phyloP scores from a whole-genome alignment of 2,329 filamentous ascomycete genomes.

The Aspergillus aculeatus region DNA sequence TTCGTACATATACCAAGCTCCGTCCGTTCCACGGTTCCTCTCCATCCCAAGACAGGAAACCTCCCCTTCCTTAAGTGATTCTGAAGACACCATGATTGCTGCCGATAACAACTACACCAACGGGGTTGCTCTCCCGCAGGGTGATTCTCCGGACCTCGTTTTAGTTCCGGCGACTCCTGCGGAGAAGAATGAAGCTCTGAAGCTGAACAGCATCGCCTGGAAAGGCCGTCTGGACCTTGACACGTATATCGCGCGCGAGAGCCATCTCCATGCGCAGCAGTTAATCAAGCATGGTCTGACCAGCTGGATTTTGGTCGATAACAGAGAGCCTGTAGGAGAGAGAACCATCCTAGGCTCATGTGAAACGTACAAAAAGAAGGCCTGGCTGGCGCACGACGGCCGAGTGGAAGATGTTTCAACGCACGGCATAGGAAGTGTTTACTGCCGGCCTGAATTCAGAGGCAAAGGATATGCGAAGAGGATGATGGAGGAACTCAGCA shows the following conservation, averaged over 20 bases:
- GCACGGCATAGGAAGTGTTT: conserved; percentile 80
- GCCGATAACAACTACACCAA: conserved; percentile 25
- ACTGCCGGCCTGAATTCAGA: conserved; percentile 64
- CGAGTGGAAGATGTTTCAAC: conserved; percentile 56
- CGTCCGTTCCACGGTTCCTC: not conserved
- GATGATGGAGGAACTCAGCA: conserved; percentile 69
- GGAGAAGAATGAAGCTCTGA: conserved; percentile 54
- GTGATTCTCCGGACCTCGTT: conserved; percentile 51
- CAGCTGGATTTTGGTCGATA: conserved; percentile 60
- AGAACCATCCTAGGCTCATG: conserved; percentile 57
- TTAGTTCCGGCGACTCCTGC: conserved; percentile 56
- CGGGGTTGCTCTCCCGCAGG: conserved; percentile 42
- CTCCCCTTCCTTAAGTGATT: not conserved
- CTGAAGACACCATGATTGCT: conserved; percentile 35
- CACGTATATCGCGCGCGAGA: conserved; percentile 59
- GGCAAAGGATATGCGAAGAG: conserved; percentile 73
- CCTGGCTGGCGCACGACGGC: conserved; percentile 49
- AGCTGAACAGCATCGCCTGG: conserved; percentile 58
- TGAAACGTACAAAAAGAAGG: conserved; percentile 51
- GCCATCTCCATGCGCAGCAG: conserved; percentile 50
- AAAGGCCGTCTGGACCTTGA: conserved; percentile 54
- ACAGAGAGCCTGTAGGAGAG: conserved; percentile 36
- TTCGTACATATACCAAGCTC: not conserved
- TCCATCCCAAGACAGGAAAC: not conserved
- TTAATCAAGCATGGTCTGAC: conserved; percentile 58